Base-by-base conservation (phyloP, 2,329 filamentous ascomycete species). In the Blumeria graminis region DNA sequence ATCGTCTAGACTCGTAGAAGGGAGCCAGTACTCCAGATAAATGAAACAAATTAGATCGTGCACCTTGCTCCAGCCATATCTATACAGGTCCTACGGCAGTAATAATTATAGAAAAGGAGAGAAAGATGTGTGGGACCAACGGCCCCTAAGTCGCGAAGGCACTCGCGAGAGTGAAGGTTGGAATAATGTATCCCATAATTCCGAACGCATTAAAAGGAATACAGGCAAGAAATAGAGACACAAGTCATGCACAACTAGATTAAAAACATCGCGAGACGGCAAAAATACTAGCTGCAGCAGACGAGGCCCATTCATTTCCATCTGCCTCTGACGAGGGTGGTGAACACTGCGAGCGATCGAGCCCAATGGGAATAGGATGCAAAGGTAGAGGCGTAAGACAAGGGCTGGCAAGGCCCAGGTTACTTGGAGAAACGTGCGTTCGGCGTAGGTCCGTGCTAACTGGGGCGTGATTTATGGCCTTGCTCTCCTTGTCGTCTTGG, bases 321-420 rank as follows among this genome's bases (percentile, higher is more conserved):
- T 94, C 89, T 64, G 92, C 86, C 64, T 95, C 89, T 63, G 95
- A 94, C 3, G 92, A 90, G 22, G 92, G 92, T 14, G 92, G 96
- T 3, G 89, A 90, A 84, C 89, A 95, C 70, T 94, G 92, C 41
- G 71, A 65, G 56, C 74, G 70, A 61, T 76, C 68, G 59, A 63
- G n/a, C 74, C 63, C 63, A 66, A 90, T 94, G 33, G 84, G 74
- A 33, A 84, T 76, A 55, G 80, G 76, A 65, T 88, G 18, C 1
- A 92, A 94, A 1, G 89, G 69, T 68, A 92, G 71, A 2, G 80
- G 78, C 9, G 80, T 82, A 8, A 78, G 78, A 62, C 82, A 82
- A 1, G 80, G 77, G 65, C 76, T 80, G 4, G 72, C 69, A 35
- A 83, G 70, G 5, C 71, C 77, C 32, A 80, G 67, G 62, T 84